Conservation (phyloP, 495 filamentous ascomycete species). For the Hypoxylon fragiforme region DNA sequence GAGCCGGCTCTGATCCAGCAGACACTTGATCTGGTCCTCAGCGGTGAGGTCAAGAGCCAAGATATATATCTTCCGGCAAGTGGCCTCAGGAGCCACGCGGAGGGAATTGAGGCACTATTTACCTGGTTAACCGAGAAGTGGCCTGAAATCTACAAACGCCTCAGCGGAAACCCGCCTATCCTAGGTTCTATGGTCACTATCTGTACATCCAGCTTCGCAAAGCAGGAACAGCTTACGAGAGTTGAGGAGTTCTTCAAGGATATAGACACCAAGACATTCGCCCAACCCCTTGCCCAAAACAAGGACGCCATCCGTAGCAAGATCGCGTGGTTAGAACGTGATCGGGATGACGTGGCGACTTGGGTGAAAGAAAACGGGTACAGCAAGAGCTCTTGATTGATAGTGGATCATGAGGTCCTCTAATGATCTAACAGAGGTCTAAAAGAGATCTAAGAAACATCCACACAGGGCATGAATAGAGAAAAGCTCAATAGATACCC, state of each 20-base stretch:
- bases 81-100: conserved; percentile 74
- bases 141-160: conserved; percentile 74
- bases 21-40: conserved; percentile 73
- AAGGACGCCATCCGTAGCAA: conserved; percentile 64
- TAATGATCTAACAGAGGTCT: conserved; percentile 9
- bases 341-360: conserved; percentile 56
- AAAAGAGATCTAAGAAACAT: conserved; percentile 9
- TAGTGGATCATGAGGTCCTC: conserved; percentile 2
- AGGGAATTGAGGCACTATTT: conserved; percentile 82
- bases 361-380: conserved; percentile 55
- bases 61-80: conserved; percentile 89
- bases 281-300: conserved; percentile 63
- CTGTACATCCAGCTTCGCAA: conserved; percentile 80
- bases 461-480: conserved; percentile 12
- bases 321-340: conserved; percentile 60
- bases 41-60: conserved; percentile 89
- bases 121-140: conserved; percentile 85
- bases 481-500: conserved; percentile 26
- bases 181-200: conserved; percentile 83
- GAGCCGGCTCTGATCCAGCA: conserved; percentile 77
- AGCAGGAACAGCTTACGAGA: conserved; percentile 69
- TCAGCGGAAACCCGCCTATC: conserved; percentile 72
- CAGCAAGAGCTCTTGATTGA: conserved; percentile 9
- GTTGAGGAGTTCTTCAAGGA: conserved; percentile 79
- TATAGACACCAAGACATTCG: conserved; percentile 77